Conservation (phyloP, 805 yeast genomes). For the Pichia heedii region DNA sequence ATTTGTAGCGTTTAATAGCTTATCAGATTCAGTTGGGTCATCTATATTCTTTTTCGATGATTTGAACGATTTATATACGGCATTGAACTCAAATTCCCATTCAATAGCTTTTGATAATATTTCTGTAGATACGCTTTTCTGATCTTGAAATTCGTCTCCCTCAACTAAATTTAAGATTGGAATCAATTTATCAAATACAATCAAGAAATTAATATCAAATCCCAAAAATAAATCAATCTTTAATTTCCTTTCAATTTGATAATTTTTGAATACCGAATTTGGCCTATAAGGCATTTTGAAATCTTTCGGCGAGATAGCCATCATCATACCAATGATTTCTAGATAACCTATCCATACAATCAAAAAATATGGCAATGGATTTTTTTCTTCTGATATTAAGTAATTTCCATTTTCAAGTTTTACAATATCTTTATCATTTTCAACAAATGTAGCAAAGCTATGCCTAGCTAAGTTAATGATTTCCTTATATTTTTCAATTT, state of each 20-base stretch:
- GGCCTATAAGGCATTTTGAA: conserved; percentile 7
- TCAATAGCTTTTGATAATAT: conserved; percentile 6
- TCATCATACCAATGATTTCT: conserved; percentile 9
- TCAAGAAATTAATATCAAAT: conserved; percentile 53
- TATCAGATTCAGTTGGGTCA: conserved; percentile 4
- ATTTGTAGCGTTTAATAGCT: conserved; percentile 2
- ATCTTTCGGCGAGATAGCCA: conserved; percentile 4
- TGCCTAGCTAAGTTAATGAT: conserved; percentile 2
- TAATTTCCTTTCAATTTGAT: not conserved
- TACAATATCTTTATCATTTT: not conserved
- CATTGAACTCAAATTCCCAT: conserved; percentile 6
- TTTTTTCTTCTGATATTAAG: conserved; percentile 1
- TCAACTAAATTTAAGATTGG: conserved; percentile 5
- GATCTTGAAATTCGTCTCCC: not conserved
- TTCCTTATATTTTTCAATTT: conserved; percentile 4
- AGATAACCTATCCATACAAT: conserved; percentile 7
- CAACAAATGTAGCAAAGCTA: conserved; percentile 1
- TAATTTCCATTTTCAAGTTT: conserved; percentile 5
- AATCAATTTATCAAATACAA: conserved; percentile 17
- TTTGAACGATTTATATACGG: conserved; percentile 2
- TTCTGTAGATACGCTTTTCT: not conserved
- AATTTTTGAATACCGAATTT: not conserved
- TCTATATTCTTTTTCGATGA: not conserved
- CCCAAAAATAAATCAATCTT: conserved; percentile 55
- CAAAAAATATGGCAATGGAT: conserved; percentile 3